Base-by-base conservation (phyloP, 805 yeast species). In the Pichia cabralensis region DNA sequence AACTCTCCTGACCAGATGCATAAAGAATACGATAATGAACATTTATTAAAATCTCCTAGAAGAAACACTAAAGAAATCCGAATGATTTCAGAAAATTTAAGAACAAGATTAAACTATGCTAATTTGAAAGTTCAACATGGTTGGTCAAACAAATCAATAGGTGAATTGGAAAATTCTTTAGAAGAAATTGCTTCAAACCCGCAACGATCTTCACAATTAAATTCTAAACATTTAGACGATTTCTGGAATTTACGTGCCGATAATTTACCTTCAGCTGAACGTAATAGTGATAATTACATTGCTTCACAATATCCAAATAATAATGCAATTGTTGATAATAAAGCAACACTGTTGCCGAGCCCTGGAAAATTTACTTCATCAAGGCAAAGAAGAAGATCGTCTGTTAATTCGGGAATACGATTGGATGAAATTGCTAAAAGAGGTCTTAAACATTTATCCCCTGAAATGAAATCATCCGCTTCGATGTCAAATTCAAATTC, bases 111-210 rank as follows among this genome's bases (percentile, higher is more conserved):
- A 24, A 58, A 55, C 28, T 58, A 60, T 35, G 64, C 64, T 5
- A 53, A 54, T 36, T 32, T 55, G 15, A 59, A 59, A 42, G 53
- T 59, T 15, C 60, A 59, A 39, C 52, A 60, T 39, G 62, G 62
- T 3, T 56, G 60, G 59, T 51, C 54, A 8, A 41, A 44, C 16
- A 48, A 48, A 27, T 46, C 55, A 7, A 49, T 56, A 12, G 42
- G 40, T 6, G 60, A 56, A 34, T 40, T 55, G 12, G 57, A 50
- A 32, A 42, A 52, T 28, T 48, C 49, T 15, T 36, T 55, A 10
- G 49, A 45, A 19, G 43, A 39, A 14, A 47, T 49, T 10, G 39
- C 43, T 11, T 22, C 27, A 34, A 44, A 33, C 33, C 47, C 26
- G 26, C 41, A 28, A 28, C 40, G 27, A n/a, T 11, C 25, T 8